Percentiles rank a stretch among this genome's conserved stretches.
phyloP scores from a whole-genome alignment of 106 monocot species.

The Acanthochlamys bracteata region DNA sequence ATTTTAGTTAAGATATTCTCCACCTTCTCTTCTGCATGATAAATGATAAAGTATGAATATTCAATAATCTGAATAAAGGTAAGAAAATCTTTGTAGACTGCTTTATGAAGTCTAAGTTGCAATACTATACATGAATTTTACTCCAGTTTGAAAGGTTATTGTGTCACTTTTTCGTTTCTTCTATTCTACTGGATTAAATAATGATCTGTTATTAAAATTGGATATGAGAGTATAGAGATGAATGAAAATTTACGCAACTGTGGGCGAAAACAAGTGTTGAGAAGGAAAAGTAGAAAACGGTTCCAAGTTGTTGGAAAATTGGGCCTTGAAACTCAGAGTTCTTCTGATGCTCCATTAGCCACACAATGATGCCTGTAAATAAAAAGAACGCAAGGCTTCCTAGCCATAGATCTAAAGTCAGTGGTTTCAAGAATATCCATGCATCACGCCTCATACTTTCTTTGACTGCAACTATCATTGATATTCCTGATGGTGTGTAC shows the following conservation, averaged over 20 bases:
- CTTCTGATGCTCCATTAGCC: conserved; percentile 49
- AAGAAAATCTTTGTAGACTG: background rate
- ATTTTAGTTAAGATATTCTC: conserved; percentile 9
- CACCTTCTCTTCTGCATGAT: conserved; percentile 8
- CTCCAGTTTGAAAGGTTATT: too few relatives aligned
- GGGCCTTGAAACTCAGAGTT: conserved; percentile 38
- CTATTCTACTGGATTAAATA: too few relatives aligned
- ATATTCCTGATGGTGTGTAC: conserved; percentile 48
- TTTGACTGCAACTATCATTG: conserved; percentile 53
- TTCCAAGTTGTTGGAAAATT: conserved; percentile 19
- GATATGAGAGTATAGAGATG: background rate
- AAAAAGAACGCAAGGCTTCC: conserved; percentile 25
- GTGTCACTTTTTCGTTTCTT: too few relatives aligned
- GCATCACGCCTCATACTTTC: conserved; percentile 25
- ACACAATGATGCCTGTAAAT: conserved; percentile 43
- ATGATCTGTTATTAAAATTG: too few relatives aligned
- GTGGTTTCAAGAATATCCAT: conserved; percentile 48
- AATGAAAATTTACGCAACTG: conserved; percentile 26
- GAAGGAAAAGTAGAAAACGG: conserved; percentile 58
- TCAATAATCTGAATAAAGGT: too few relatives aligned
- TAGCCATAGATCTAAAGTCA: conserved; percentile 29
- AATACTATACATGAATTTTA: too few relatives aligned
- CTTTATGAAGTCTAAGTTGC: too few relatives aligned
- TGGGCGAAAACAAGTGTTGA: conserved; percentile 56
- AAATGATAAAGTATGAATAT: too few relatives aligned